Evolutionary conservation across 192 early-diverging fungal genomes (phyloP), one percentile per base, ranked within the genome.

Genomic region (Entomortierella lignicola): DNA sequence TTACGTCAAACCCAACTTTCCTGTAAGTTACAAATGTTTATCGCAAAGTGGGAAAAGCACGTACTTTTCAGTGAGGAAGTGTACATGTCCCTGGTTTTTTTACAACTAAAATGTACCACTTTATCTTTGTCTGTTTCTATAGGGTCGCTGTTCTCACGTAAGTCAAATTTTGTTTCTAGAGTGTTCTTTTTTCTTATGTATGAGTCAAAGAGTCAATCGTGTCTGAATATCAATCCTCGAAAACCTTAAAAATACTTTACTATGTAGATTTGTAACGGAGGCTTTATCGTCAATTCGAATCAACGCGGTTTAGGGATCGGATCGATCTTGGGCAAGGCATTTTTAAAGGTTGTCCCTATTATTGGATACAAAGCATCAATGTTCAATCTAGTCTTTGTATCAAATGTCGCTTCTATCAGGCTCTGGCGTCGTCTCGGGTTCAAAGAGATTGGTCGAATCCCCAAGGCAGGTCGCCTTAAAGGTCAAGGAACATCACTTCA

Each of bases 1-100:
- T 61, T 94, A 94, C 60, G 73, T 93, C 66, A 94, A 94, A 75
- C 92, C 91, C 6, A 95, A 95, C 70, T 95, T 87, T 66, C 92
- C 92, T 29, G 93, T 74, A 74, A 54, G 63, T 47, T 27, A 11
- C 31, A 52, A 4, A 5, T 37, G 55, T 18, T 13, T n/a, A n/a
- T n/a, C n/a, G n/a, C n/a, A n/a, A n/a, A n/a, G n/a, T n/a, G n/a
- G n/a, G n/a, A n/a, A n/a, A n/a, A n/a, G n/a, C n/a, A n/a, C n/a
- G n/a, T n/a, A n/a, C n/a, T n/a, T n/a, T n/a, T n/a, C n/a, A n/a
- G n/a, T n/a, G n/a, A n/a, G n/a, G n/a, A n/a, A n/a, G n/a, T n/a
- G n/a, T n/a, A n/a, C n/a, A n/a, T n/a, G n/a, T n/a, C n/a, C n/a
- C n/a, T n/a, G n/a, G n/a, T n/a, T n/a, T n/a, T n/a, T n/a, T n/a